Percentiles rank a stretch among this genome's conserved stretches.
Conservation (phyloP, 78 protist genomes). For the Fonticula alba region DNA sequence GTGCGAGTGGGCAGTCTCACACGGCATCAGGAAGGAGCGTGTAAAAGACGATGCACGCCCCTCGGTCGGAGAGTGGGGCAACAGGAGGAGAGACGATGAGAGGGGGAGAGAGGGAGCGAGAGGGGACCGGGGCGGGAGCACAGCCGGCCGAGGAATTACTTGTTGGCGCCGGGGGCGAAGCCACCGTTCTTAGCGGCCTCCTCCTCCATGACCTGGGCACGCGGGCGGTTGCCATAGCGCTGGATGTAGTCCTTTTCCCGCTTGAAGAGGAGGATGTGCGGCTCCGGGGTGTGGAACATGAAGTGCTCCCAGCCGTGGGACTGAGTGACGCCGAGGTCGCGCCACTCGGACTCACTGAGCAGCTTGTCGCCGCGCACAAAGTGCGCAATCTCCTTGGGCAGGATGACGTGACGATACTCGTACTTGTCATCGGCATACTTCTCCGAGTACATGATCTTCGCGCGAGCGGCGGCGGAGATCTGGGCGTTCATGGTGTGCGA, state of each 20-base stretch:
- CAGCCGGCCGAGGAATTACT: neutral
- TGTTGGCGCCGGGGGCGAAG: neutral
- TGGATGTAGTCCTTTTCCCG: too few species aligned
- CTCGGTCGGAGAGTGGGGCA: too few species aligned
- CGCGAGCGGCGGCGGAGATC: too few species aligned
- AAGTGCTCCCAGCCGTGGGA: slow-evolving; percentile 75
- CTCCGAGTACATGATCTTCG: slow-evolving; percentile 10
- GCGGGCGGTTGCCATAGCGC: too few species aligned
- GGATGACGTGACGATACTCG: slow-evolving; percentile 45
- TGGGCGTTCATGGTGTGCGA: too few species aligned
- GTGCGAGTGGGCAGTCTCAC: too few species aligned
- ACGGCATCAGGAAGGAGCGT: too few species aligned
- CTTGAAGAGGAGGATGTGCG: slow-evolving; percentile 55
- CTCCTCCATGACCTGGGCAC: too few species aligned
- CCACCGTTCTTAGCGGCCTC: too few species aligned
- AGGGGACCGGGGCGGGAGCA: neutral
- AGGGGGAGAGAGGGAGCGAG: neutral
- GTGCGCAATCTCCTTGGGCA: slow-evolving; percentile 34
- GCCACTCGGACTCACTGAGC: slow-evolving; percentile 64
- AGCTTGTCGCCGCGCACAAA: slow-evolving; percentile 27
- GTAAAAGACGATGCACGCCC: too few species aligned
- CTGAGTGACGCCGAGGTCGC: slow-evolving; percentile 62
- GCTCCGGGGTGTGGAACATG: slow-evolving; percentile 54
- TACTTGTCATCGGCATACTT: slow-evolving; percentile 22
- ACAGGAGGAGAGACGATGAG: too few species aligned